Evolutionary conservation across 1,139 yeast genomes (phyloP).

Genomic region (Debaryomyces sp.): DNA sequence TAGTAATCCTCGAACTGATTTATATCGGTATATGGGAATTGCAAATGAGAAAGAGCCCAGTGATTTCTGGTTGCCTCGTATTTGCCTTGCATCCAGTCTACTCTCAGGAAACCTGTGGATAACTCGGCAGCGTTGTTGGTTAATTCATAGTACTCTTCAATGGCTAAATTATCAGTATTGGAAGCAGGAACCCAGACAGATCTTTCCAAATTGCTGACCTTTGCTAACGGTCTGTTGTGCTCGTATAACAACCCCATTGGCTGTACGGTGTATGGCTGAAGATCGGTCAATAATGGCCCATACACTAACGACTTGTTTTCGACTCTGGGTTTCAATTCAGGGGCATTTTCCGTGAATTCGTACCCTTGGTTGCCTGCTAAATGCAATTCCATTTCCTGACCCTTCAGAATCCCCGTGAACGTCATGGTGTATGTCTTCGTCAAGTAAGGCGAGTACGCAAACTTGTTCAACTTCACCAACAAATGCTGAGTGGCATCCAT

Average conservation of each 20-base stretch:
- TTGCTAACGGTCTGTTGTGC: constrained; percentile 67
- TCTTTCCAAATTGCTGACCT: constrained; percentile 63
- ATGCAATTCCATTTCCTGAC: constrained; percentile 45
- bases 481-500: constrained; percentile 68
- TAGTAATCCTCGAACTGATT: constrained; percentile 63
- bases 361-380: constrained; percentile 21
- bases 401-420: constrained; percentile 51
- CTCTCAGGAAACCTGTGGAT: constrained; percentile 71
- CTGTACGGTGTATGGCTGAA: constrained; percentile 49
- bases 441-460: constrained; percentile 63
- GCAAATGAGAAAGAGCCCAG: constrained; percentile 57
- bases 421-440: constrained; percentile 55
- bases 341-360: constrained; percentile 22
- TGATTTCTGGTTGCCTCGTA: constrained; percentile 44
- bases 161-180: constrained; percentile 41
- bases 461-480: constrained; percentile 55
- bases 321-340: constrained; percentile 33
- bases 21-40: constrained; percentile 49
- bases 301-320: constrained; percentile 49
- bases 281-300: constrained; percentile 52
- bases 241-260: constrained; percentile 63
- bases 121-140: constrained; percentile 76
- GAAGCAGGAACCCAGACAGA: constrained; percentile 70
- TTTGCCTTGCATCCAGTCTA: constrained; percentile 67
- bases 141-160: constrained; percentile 86